phyloP scores from a whole-genome alignment of 2,329 filamentous ascomycete species.

The Rhinocladiella mackenziei region DNA sequence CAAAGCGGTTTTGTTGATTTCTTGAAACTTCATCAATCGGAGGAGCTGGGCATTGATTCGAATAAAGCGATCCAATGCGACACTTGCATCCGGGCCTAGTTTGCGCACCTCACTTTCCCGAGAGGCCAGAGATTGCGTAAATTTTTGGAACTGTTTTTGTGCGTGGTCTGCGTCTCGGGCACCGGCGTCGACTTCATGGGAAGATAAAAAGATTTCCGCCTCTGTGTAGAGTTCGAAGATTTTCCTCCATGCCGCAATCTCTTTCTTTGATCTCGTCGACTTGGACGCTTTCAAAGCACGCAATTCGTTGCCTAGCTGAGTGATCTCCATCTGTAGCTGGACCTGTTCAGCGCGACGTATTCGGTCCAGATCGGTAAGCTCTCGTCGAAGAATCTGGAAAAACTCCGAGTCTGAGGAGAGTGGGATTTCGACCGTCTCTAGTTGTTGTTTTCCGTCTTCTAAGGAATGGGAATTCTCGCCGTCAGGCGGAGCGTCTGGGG shows the following conservation, averaged over 20 bases:
- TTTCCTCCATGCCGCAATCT: conserved; percentile 71
- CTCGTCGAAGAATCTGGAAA: conserved; percentile 69
- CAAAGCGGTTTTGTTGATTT: conserved; percentile 74
- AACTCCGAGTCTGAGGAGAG: conserved; percentile 74
- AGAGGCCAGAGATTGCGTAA: conserved; percentile 53
- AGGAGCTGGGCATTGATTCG: conserved; percentile 70
- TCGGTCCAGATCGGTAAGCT: conserved; percentile 64
- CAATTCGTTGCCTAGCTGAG: conserved; percentile 61
- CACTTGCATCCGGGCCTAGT: conserved; percentile 61
- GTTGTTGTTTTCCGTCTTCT: conserved; percentile 17
- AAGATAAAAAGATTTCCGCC: conserved; percentile 76
- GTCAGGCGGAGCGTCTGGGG: not conserved
- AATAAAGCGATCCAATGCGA: conserved; percentile 65
- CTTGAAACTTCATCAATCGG: conserved; percentile 76
- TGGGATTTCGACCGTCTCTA: conserved; percentile 64
- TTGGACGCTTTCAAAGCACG: conserved; percentile 59
- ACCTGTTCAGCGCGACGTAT: conserved; percentile 65
- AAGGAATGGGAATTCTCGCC: not conserved
- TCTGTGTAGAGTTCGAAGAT: conserved; percentile 80
- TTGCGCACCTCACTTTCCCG: conserved; percentile 59
- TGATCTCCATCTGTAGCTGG: conserved; percentile 61
- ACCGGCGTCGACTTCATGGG: conserved; percentile 66
- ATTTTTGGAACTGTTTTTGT: conserved; percentile 64
- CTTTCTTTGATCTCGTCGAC: conserved; percentile 56
- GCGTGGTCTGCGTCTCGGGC: conserved; percentile 63